Conservation (phyloP, 1,139 yeast species). For the Yamadazyma blattariae region DNA sequence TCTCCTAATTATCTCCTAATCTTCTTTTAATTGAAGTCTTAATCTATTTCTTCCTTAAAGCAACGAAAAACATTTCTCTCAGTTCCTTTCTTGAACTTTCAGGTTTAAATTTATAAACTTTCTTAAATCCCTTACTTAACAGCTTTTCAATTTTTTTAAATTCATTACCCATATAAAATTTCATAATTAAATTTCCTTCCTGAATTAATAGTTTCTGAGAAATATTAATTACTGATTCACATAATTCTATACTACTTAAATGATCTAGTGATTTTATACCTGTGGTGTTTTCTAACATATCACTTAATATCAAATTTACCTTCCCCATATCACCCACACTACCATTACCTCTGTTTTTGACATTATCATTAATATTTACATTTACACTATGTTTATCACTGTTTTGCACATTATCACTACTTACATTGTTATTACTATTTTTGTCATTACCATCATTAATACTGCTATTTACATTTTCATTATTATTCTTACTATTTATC, state of each 20-base stretch:
- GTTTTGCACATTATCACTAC: too few relatives aligned
- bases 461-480: too few relatives aligned
- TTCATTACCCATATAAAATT: slow-evolving; percentile 42
- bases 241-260: slow-evolving; percentile 44
- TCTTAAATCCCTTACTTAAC: slow-evolving; percentile 27
- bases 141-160: slow-evolving; percentile 24
- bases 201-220: slow-evolving; percentile 25
- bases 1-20: too few relatives aligned
- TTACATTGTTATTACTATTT: too few relatives aligned
- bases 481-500: too few relatives aligned
- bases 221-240: slow-evolving; percentile 36
- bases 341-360: too few relatives aligned
- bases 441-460: too few relatives aligned
- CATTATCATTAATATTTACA: not conserved
- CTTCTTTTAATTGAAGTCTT: too few relatives aligned
- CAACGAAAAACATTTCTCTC: slow-evolving; percentile 39
- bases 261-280: slow-evolving; percentile 45
- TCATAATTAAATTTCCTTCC: slow-evolving; percentile 39
- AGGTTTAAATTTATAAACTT: slow-evolving; percentile 35
- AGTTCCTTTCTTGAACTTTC: slow-evolving; percentile 37
- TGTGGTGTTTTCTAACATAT: slow-evolving; percentile 49
- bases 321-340: too few relatives aligned
- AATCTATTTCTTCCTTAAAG: slow-evolving; percentile 17
- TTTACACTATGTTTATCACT: not conserved
- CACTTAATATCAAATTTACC: slow-evolving; percentile 38